Evolutionary conservation across 139 green algal genomes (phyloP), one percentile per base, ranked within the genome.

Genomic region (Coelastrella sp.): DNA sequence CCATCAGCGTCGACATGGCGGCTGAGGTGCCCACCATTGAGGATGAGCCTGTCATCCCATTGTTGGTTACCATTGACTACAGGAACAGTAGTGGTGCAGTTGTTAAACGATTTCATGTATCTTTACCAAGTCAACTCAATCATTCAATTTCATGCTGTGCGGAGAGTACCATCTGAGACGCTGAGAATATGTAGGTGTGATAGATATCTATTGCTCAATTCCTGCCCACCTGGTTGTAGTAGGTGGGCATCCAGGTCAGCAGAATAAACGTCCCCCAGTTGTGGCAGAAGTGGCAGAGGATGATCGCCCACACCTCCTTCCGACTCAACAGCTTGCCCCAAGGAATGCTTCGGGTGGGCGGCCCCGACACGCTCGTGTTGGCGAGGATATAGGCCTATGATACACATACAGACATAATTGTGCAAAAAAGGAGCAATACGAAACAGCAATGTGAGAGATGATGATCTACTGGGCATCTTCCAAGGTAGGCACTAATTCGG

Each of bases 241-340:
- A 99, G 17, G 96, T 97, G 49, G 98, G 98, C 98, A 99, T 99
- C 98, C 98, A 99, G 0, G 97, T 99, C 5, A 99, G 96, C 85
- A 99, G 93, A 92, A 99, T 99, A 95, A 99, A 99, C 59, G 96
- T 98, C 82, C 98, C 98, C 96, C 97, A 99, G 94, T 99, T 99
- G 94, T 99, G 97, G 93, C 97, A 99, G 91, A 99, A 99, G 93
- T 99, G 97, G 84, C 87, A 97, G 1, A 98, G 25, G 90, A 99
- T 99, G 90, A 99, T 97, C 49, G 98, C 97, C 98, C 98, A 99
- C 59, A 99, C 97, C 73, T 97, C 92, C 85, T 97, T 98, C 4
- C 93, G 85, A 66, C 92, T 96, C 4, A 99, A 93, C 72, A 99
- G 94, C 83, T 93, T 76, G n/a, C 91, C 85, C 97, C 98, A 99